Evolutionary conservation across 1,284 basidiomycete species (phyloP).

Genomic region (Papiliotrema flavescens): DNA sequence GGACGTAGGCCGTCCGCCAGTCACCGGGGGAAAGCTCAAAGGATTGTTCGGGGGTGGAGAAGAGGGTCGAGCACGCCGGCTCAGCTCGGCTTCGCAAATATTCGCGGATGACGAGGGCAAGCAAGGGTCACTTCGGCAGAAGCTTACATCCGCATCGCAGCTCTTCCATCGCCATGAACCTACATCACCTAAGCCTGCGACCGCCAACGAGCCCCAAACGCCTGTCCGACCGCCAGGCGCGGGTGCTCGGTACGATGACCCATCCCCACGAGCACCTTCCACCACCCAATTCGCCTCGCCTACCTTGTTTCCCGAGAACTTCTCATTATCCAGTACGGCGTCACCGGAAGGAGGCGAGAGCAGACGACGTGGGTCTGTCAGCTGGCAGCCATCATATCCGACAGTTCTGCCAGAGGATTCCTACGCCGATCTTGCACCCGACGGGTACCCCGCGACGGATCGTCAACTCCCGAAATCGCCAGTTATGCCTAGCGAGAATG

Average conservation of each 20-base stretch:
- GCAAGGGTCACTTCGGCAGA: conserved; percentile 9
- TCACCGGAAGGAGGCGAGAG: conserved; percentile 15
- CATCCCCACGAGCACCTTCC: conserved; percentile 9
- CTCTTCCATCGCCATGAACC: background rate
- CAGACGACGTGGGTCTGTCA: conserved; percentile 5
- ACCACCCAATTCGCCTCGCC: conserved; percentile 14
- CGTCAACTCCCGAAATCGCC: background rate
- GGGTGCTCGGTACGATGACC: conserved; percentile 14
- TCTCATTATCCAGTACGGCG: conserved; percentile 16
- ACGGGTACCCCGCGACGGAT: conserved; percentile 11
- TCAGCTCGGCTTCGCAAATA: background rate
- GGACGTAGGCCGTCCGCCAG: conserved; percentile 2
- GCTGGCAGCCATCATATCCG: conserved; percentile 34
- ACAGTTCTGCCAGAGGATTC: conserved; percentile 22
- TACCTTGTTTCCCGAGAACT: conserved; percentile 20
- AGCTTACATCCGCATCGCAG: conserved; percentile 15
- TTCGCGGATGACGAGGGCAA: background rate
- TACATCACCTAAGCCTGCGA: background rate
- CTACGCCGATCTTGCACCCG: conserved; percentile 28
- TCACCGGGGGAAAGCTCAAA: conserved; percentile 2
- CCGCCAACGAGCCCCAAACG: background rate
- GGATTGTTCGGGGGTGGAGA: background rate
- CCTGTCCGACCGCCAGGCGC: conserved; percentile 1
- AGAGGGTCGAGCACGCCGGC: background rate
- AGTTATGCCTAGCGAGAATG: conserved; percentile 18